These are phyloP conservation scores for Penicillium sp. DNA, from an alignment of 2,329 filamentous ascomycete species.

Conservation along the genomic window DNA sequence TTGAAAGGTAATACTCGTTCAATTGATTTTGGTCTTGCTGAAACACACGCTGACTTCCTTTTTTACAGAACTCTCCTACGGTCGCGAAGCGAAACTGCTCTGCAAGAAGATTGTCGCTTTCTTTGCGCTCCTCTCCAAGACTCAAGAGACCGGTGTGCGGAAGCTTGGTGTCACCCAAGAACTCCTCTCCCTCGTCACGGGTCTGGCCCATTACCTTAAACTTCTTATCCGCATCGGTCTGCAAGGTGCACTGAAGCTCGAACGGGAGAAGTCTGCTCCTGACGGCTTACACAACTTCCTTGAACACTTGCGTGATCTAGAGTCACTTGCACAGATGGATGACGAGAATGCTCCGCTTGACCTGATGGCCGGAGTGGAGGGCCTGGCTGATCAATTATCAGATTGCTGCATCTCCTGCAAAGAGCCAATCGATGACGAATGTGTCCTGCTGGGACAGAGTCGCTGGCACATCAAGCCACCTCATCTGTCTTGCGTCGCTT, in stretches of 20 bases:
- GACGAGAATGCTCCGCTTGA: slow-evolving; percentile 68
- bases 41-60: slow-evolving; percentile 15
- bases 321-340: slow-evolving; percentile 63
- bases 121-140: slow-evolving; percentile 91
- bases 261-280: slow-evolving; percentile 74
- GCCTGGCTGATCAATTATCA: slow-evolving; percentile 71
- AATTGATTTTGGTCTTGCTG: background rate
- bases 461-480: slow-evolving; percentile 74
- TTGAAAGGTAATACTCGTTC: slow-evolving; percentile 67
- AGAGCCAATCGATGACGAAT: slow-evolving; percentile 93
- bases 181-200: slow-evolving; percentile 93
- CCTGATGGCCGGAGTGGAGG: slow-evolving; percentile 64
- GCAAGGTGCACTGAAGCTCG: slow-evolving; percentile 86
- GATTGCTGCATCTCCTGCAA: slow-evolving; percentile 83
- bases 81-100: slow-evolving; percentile 94
- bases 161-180: slow-evolving; percentile 97
- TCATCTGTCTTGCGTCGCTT: slow-evolving; percentile 72
- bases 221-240: slow-evolving; percentile 95
- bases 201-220: slow-evolving; percentile 95
- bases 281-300: slow-evolving; percentile 82
- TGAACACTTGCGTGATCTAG: slow-evolving; percentile 80
- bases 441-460: slow-evolving; percentile 70
- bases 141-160: slow-evolving; percentile 83
- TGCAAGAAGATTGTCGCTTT: slow-evolving; percentile 99
- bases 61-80: slow-evolving; percentile 77